Evolutionary conservation across 2,329 filamentous ascomycete species (phyloP), one percentile per base, ranked within the genome.

Genomic region (Fusarium palustre): DNA sequence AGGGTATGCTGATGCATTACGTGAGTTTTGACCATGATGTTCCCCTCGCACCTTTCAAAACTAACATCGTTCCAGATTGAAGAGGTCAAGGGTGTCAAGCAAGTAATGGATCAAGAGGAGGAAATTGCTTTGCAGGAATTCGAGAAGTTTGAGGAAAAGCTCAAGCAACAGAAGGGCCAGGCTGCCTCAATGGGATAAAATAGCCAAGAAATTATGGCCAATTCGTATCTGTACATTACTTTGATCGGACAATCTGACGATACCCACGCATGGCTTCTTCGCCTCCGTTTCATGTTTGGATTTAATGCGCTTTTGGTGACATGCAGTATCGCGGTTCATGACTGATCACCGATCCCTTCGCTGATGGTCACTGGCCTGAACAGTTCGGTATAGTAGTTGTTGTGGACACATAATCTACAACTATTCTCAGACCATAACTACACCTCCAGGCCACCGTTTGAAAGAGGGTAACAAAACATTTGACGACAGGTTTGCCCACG

Each of bases 1-100:
- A 99, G 85, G 93, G 92, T 71, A 98, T 99, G 96, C 80, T 98
- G 78, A 97, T 97, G 93, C 93, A 95, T 79, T 96, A 96, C 80
- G 92, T 94, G 80, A 87, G 91, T 52, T 41, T 30, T 30, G n/a
- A 28, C 12, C 6, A 52, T 16, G 9, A 38, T 88, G 24, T 31
- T 24, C 6, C 13, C 34, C 34, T 28, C 13, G 18, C 13, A 33
- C 22, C 11, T 39, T 16, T 11, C 47, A 43, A 13, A 55, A 61
- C 77, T 83, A 64, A 82, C 30, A 7, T 42, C n/a, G 20, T 50
- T 10, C 9, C 81, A 97, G 88, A 97, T 98, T 70, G 94, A 97
- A 79, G 96, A 98, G 79, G 96, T 98, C 39, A 91, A 97, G 80
- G 93, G 92, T 5, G 95, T 99, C 42, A 88, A 93, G 68, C 95